Base-by-base conservation (phyloP, 495 filamentous ascomycete species). In the Neurospora sp. region DNA sequence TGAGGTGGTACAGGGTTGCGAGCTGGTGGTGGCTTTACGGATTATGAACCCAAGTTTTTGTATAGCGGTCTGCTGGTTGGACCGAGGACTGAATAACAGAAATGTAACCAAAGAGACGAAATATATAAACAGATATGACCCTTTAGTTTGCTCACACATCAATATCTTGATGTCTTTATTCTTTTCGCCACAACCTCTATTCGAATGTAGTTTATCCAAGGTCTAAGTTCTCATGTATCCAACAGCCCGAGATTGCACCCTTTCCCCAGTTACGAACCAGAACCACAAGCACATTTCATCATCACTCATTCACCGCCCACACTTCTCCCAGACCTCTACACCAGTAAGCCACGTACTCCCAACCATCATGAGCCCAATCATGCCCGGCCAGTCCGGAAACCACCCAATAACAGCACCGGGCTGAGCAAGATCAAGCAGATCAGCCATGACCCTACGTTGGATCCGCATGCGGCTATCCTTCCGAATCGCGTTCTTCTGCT, bases 311-410 rank as follows among this genome's bases (percentile, higher is more conserved):
- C 5, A 83, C 74, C 54, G 76, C 18, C 80, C 83, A 72, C 85
- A 84, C 74, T 80, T 80, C 70, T 87, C 85, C 90, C 90, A 92
- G 11, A 91, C 85, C 76, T 89, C 88, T 76, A 82, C 73, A 10
- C 82, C 84, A 31, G 87, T 87, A 77, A 91, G 75, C 31, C 87
- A 71, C 7, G 90, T 91, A 75, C 89, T 91, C 39, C 85, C 74
- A 27, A 90, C 80, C 86, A 88, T 89, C 20, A 84, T 81, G 41
- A 84, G 54, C 5, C 86, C 88, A 16, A 90, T 83, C 16, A 79
- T 81, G 41, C 84, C 80, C 6, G 85, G 81, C 1, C 80, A 76
- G 0, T 83, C 80, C 6, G 80, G 78, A 69, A 89, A 77, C 90
- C 90, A 91, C 0, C 87, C 86, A 23, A 91, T 79, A 2, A 87